Evolutionary conservation across 2,329 filamentous ascomycete species (phyloP).

Genomic region (Drechslerella dactyloides): DNA sequence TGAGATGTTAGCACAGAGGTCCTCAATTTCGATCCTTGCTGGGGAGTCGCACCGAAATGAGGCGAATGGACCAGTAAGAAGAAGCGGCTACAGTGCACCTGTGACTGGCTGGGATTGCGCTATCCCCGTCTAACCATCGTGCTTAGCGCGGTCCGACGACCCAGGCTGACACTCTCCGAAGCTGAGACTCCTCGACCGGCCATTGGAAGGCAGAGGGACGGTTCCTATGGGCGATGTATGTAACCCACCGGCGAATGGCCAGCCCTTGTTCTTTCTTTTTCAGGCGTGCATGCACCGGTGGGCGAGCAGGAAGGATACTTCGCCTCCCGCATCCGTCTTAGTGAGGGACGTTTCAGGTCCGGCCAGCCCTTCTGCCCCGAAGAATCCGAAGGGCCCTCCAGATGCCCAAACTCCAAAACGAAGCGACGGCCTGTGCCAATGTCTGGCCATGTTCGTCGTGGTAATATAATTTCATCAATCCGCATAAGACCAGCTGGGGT

Average conservation of each 20-base stretch:
- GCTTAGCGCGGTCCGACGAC: conserved; percentile 9
- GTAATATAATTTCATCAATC: conserved; percentile 9
- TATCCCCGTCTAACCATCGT: conserved; percentile 34
- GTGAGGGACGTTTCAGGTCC: conserved; percentile 49
- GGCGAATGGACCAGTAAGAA: conserved; percentile 36
- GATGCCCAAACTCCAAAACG: conserved; percentile 11
- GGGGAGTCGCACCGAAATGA: conserved; percentile 6
- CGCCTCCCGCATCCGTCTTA: conserved; percentile 51
- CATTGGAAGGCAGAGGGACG: background rate
- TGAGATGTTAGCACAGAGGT: background rate
- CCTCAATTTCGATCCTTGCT: background rate
- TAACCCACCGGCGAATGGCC: background rate
- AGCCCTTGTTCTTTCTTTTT: background rate
- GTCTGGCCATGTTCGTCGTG: background rate
- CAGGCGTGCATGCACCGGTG: background rate
- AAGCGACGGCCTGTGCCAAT: conserved; percentile 1
- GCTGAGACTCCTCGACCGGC: conserved; percentile 5
- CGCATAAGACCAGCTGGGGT: conserved; percentile 4
- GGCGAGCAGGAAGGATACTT: conserved; percentile 31
- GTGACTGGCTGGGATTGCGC: conserved; percentile 51
- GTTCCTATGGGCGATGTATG: background rate
- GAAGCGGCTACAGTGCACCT: conserved; percentile 46
- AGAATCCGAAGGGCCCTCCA: conserved; percentile 15
- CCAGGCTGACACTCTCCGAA: conserved; percentile 6
- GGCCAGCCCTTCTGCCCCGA: conserved; percentile 38